Evolutionary conservation across 2,329 filamentous ascomycete genomes (phyloP), one percentile per base, ranked within the genome.

Genomic region (Xylaria multiplex): DNA sequence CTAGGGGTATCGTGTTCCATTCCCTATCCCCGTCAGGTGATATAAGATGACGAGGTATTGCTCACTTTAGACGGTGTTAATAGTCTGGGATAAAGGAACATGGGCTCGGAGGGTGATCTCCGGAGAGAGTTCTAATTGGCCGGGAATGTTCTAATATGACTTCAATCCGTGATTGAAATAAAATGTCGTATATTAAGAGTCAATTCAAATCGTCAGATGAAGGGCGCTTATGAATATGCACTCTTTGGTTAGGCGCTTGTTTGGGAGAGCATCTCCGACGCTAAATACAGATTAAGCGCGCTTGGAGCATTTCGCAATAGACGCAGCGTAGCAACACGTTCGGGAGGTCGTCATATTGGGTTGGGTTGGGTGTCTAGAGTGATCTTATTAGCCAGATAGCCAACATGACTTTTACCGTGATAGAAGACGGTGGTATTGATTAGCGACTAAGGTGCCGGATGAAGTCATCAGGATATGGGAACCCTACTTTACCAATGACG

Each of bases 91-190:
- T 57, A 61, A 69, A 61, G 46, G 35, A 35, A 57, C n/a, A 19
- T 24, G 2, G 27, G 42, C 59, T 64, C 66, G 66, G 66, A 69
- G 53, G 64, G 52, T 52, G 59, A 40, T 46, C 60, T 69, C 66
- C 66, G 66, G 63, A 32, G 40, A 61, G 24, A 13, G 42, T n/a
- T 42, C 32, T 22, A 49, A 61, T 64, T 61, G 52, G 59, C 58
- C 27, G 57, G 56, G 11, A 61, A 40, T 57, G 45, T 27, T 45
- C 42, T 32, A 37, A 14, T 13, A 63, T 27, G 30, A 24, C n/a
- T 49, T 57, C 19, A 50, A 54, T 49, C 30, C 32, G 16, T 27
- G 53, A 64, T 32, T 5, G 27, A 35, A 5, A 58, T 35, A 30
- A 43, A 43, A 43, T 42, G 16, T 1, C 24, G 16, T 57, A 57